These are phyloP conservation scores for Colletotrichum shisoi DNA, from an alignment of 2,329 filamentous ascomycete species.

Conservation along the genomic window DNA sequence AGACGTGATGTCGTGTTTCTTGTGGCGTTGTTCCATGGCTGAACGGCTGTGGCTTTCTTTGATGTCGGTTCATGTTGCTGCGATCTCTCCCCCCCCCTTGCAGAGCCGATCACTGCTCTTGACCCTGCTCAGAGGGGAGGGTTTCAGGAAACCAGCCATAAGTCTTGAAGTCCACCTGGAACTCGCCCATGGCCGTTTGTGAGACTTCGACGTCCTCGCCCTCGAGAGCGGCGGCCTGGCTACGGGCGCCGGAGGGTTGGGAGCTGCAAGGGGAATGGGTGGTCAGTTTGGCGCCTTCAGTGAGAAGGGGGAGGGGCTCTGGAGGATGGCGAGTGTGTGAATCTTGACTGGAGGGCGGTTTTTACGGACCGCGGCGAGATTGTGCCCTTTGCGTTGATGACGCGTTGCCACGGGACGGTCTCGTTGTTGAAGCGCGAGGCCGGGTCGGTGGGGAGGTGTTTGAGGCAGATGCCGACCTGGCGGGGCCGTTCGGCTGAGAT, in stretches of 20 bases:
- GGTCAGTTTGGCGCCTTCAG: neutral
- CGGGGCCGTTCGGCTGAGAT: conserved; percentile 73
- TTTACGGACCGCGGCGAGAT: conserved; percentile 78
- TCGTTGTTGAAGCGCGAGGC: conserved; percentile 69
- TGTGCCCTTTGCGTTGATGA: conserved; percentile 84
- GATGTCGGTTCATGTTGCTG: neutral
- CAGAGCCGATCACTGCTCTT: conserved; percentile 8
- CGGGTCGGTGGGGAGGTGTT: conserved; percentile 73
- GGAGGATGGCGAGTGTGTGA: neutral
- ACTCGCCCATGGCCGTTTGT: conserved; percentile 59
- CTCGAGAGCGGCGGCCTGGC: conserved; percentile 59
- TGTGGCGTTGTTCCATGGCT: neutral
- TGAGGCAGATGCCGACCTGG: conserved; percentile 90
- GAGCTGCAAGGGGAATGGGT: conserved; percentile 49
- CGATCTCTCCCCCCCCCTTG: no score
- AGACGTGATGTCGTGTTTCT: neutral
- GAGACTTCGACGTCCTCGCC: conserved; percentile 63
- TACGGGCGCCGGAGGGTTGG: conserved; percentile 57
- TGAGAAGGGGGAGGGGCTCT: neutral
- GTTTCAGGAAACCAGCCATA: conserved; percentile 65
- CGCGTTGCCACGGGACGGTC: conserved; percentile 93
- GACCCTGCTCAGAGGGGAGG: conserved; percentile 57
- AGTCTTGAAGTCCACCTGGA: conserved; percentile 59
- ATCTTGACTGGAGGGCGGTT: neutral
- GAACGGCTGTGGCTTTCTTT: neutral